Base-by-base conservation (phyloP, 805 yeast species). In the Candida railenensis region DNA sequence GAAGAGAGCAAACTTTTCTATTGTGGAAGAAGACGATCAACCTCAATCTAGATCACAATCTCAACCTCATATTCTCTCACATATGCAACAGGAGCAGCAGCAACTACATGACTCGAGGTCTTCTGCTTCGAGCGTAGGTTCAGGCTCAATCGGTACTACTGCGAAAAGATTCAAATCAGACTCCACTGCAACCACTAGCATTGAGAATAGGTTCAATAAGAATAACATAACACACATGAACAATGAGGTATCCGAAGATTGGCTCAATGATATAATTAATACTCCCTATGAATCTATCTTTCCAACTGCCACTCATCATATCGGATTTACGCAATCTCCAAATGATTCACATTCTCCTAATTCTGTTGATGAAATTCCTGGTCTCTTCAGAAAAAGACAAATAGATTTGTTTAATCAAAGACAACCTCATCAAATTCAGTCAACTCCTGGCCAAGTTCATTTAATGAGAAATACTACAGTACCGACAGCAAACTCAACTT, bases 191-290 rank as follows among this genome's bases (percentile, higher is more conserved):
- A 28, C 11, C n/a, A n/a, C 28, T 15, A 21, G 19, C n/a, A 16
- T 22, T 18, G 42, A 21, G 15, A 21, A 9, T n/a, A n/a, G 9
- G 11, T 9, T 22, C 4, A 19, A 9, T 28, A 11, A 20, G 21
- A 18, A 18, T 21, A 21, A 14, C 14, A 18, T 15, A n/a, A n/a
- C n/a, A n/a, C n/a, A n/a, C n/a, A n/a, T n/a, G n/a, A n/a, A n/a
- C n/a, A n/a, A n/a, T 11, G 22, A 12, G 40, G 28, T n/a, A 14
- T 14, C 67, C 8, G 80, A 77, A 22, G 84, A 81, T 48, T 85
- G 92, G 91, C 66, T 87, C 14, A 75, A 81, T 28, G 89, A 85
- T 51, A 84, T 87, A 53, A 79, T 86, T 42, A 81, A 74, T 45
- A 80, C 87, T 1, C 87, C 89, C 4, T 75, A 78, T 51, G 87